phyloP scores from a whole-genome alignment of 2,329 filamentous ascomycete genomes.

The Elsinoe fawcettii region DNA sequence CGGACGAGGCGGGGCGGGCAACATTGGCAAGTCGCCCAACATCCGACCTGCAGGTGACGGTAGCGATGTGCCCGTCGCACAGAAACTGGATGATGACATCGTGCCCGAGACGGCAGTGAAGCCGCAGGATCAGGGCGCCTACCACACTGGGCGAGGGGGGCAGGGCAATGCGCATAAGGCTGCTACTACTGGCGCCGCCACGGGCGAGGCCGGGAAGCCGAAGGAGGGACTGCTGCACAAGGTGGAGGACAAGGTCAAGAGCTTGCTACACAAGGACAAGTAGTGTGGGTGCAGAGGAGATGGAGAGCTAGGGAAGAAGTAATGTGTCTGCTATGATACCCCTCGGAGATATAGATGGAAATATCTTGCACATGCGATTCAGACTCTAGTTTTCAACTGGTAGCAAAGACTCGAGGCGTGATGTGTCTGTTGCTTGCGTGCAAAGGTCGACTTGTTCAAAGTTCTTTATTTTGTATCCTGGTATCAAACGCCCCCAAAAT shows the following conservation, averaged over 20 bases:
- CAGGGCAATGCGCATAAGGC: constrained; percentile 42
- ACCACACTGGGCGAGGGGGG: constrained; percentile 33
- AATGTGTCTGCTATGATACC: not conserved
- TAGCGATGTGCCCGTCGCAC: constrained; percentile 18
- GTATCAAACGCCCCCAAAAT: not conserved
- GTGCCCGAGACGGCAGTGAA: constrained; percentile 39
- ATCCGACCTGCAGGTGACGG: constrained; percentile 21
- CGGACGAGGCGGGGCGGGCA: constrained; percentile 35
- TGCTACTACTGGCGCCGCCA: constrained; percentile 31
- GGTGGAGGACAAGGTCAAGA: constrained; percentile 39
- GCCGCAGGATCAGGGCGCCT: not conserved
- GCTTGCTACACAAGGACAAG: constrained; percentile 25
- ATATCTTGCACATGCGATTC: not conserved
- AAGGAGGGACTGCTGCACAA: constrained; percentile 25
- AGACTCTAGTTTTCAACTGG: not conserved
- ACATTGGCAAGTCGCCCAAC: constrained; percentile 33
- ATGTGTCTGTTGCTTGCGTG: not conserved
- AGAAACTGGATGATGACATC: constrained; percentile 32
- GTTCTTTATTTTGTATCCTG: not conserved
- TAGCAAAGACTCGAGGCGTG: not conserved
- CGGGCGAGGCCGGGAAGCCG: constrained; percentile 21
- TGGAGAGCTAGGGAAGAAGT: not conserved
- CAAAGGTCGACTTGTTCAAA: not conserved
- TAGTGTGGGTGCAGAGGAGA: not conserved
- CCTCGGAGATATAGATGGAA: not conserved